phyloP scores from a whole-genome alignment of 2,329 filamentous ascomycete species.

The Colletotrichum tropicale region DNA sequence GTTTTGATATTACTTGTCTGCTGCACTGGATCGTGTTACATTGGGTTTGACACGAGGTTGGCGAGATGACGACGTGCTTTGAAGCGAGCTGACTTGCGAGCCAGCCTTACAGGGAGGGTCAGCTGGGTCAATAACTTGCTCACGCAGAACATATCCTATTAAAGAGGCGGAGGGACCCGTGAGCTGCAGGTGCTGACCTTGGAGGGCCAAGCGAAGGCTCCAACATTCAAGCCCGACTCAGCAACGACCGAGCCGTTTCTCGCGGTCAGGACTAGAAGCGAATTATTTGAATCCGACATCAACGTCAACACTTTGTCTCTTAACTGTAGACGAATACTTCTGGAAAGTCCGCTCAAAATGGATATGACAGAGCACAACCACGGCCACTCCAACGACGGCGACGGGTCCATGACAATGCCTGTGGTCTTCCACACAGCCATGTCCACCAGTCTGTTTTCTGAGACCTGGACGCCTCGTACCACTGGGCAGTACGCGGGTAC shows the following conservation, averaged over 20 bases:
- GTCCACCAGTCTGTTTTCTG: background rate
- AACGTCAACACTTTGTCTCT: background rate
- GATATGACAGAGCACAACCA: background rate
- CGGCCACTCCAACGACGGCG: background rate
- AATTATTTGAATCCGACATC: background rate
- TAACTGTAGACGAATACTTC: background rate
- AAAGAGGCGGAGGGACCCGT: background rate
- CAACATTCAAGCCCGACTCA: background rate
- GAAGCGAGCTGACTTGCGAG: background rate
- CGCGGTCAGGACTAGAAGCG: background rate
- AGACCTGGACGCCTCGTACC: background rate
- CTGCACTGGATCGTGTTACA: background rate
- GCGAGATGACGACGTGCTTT: background rate
- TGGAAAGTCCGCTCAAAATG: background rate
- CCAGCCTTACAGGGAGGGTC: background rate
- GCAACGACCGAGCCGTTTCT: background rate
- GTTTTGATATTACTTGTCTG: background rate
- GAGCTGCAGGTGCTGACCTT: background rate
- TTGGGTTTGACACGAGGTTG: background rate
- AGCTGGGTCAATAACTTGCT: background rate
- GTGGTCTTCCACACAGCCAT: constrained; percentile 11
- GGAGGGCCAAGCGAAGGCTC: background rate
- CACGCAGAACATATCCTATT: background rate
- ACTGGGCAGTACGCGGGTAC: background rate
- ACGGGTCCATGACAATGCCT: background rate